Base-by-base conservation (phyloP, 2,329 filamentous ascomycete species). In the Neophaeococcomyces mojaviensis region DNA sequence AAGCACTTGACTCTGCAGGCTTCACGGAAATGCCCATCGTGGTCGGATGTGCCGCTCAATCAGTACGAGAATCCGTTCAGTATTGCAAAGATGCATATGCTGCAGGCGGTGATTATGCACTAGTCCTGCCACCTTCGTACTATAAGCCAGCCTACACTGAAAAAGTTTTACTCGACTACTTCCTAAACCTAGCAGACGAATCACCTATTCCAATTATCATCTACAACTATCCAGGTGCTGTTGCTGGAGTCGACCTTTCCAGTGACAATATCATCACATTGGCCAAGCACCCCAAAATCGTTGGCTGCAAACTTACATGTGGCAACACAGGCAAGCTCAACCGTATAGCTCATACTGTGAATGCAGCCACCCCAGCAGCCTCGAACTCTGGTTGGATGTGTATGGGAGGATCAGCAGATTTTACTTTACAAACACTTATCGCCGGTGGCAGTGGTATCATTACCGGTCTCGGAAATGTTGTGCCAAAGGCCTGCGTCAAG, bases 71-170 rank as follows among this genome's bases (percentile, higher is more conserved):
- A 66, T 81, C 81, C 15, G 76, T 89, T 50, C 71, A 79, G 49
- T 70, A 83, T 48, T 88, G 83, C 67, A 66, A 71, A 48, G 83
- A 88, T 59, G 84, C 84, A 12, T 78, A 76, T 55, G 72, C 75
- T 24, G 73, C 78, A 31, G 86, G 86, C 46, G 85, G 81, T 53
- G 82, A 88, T 65, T 86, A 84, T 56, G 84, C 83, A 5, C 73
- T 92, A 46, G 77, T 89, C 3, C 73, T 90, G 22, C 84, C 86
- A 9, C 86, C 86, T 3, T 79, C 78, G 41, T 90, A 89, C 69
- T 89, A 88, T 67, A 77, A 81, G 46, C 61, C 76, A 3, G 69
- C 86, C 18, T 82, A 87, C 60, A 77, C 73, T 20, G 73, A 76
- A 9, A 72, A 76, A 6, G 75, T 75, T 1, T 66, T 81, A 40